Conservation (phyloP, 208 protist species). For the Perkinsela sp. region DNA sequence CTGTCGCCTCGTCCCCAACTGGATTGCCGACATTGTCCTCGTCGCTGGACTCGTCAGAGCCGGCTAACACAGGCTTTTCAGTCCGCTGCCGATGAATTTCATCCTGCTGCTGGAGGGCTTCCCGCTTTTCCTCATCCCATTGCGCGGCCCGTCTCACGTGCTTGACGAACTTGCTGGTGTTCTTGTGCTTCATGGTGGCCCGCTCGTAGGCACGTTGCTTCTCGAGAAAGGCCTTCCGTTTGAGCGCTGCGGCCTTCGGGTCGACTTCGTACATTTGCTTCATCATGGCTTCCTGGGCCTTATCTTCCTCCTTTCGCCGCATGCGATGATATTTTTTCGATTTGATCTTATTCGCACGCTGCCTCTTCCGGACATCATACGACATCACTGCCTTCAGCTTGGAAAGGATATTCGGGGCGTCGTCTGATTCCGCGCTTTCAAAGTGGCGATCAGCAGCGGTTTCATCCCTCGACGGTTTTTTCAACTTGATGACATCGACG, state of each 20-base stretch:
- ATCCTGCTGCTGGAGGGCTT: constrained; percentile 56
- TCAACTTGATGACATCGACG: constrained; percentile 5
- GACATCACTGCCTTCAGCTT: constrained; percentile 64
- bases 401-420: constrained; percentile 22
- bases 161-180: constrained; percentile 61
- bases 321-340: constrained; percentile 70
- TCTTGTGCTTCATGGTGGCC: constrained; percentile 64
- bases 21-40: constrained; percentile 8
- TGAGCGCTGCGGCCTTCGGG: constrained; percentile 36
- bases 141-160: constrained; percentile 50
- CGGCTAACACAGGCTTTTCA: constrained; percentile 44
- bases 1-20: constrained; percentile 1
- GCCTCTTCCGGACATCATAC: constrained; percentile 41
- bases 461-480: constrained; percentile 6
- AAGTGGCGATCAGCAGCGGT: background rate
- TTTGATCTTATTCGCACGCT: constrained; percentile 65
- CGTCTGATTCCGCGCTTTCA: constrained; percentile 3
- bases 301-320: constrained; percentile 58
- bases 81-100: constrained; percentile 44
- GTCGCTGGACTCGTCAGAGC: constrained; percentile 14
- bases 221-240: constrained; percentile 27
- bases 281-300: constrained; percentile 32
- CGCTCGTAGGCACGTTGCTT: constrained; percentile 52
- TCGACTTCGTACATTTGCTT: constrained; percentile 52
- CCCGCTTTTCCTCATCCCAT: constrained; percentile 20